Evolutionary conservation across 768 basidiomycete species (phyloP), one percentile per base, ranked within the genome.

Genomic region (Lentinus brumalis): DNA sequence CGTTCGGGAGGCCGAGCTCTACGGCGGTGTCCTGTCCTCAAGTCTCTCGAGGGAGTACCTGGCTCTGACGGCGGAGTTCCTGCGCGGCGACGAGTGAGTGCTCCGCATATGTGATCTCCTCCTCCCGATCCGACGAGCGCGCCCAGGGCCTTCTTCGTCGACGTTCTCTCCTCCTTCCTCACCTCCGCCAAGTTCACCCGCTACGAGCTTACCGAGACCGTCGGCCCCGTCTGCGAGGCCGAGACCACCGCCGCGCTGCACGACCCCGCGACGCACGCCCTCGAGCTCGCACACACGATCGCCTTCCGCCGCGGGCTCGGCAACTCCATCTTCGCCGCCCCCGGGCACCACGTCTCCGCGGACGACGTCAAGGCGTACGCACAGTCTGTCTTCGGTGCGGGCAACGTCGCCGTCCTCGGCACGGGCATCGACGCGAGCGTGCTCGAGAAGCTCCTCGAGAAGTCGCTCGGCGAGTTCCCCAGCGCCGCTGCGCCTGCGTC

Each of bases 301-400:
- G 96, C 96, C 46, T 99, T 98, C 91, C 94, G 96, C 70, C 81
- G 80, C 45, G 96, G 96, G 15, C 94, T 98, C 68, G 96, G 96
- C 67, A 83, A 90, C 66, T 89, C 96, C 26, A 84, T 98, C 61
- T 94, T 92, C 76, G 89, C 94, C 18, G 79, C 88, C n/a, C 79
- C 85, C 15, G 86, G 91, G 70, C 77, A 77, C 60, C 76, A 81
- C 66, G 74, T 92, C 67, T 83, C 86, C 50, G 80, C 83, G 21
- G 82, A 81, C 12, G 89, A 93, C 65, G 82, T 96, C 69, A 86
- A 88, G 71, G 76, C 83, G 2, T 95, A 84, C 69, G 94, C 94
- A 63, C 73, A 83, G 32, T 75, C 84, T 56, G 86, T 86, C 26
- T 95, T 96, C 76, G 79, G 83, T 54, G 86, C 88, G 69, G 86